These are phyloP conservation scores for bread wheat (Triticum aestivum) DNA, from an alignment of 176 grass and related monocot species.

Conservation along the genomic window IWGSC_CS_RefSeq_v2.1 NC_057795.1:124319873-124320372, in stretches of 20 bases:
- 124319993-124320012: not conserved
- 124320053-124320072: not conserved
- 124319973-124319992: not conserved
- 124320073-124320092: not conserved
- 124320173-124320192: slow-evolving; percentile 53
- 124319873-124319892: slow-evolving; percentile 44
- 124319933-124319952: slow-evolving; percentile 70
- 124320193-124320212: not conserved
- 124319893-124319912: slow-evolving; percentile 65
- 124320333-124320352: not conserved
- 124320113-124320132: slow-evolving; percentile 57
- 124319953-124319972: slow-evolving; percentile 57
- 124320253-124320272: slow-evolving; percentile 49
- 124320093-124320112: slow-evolving; percentile 36
- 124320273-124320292: slow-evolving; percentile 81
- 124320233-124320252: not conserved
- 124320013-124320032: not conserved
- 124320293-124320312: slow-evolving; percentile 77
- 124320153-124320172: slow-evolving; percentile 60
- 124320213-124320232: not conserved
- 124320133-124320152: slow-evolving; percentile 69
- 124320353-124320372: not conserved
- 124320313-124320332: slow-evolving; percentile 49
- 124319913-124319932: slow-evolving; percentile 83
- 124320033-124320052: not conserved